Conservation (phyloP, 371 early-diverging fungal genomes). For the Syncephalis plumigaleata region DNA sequence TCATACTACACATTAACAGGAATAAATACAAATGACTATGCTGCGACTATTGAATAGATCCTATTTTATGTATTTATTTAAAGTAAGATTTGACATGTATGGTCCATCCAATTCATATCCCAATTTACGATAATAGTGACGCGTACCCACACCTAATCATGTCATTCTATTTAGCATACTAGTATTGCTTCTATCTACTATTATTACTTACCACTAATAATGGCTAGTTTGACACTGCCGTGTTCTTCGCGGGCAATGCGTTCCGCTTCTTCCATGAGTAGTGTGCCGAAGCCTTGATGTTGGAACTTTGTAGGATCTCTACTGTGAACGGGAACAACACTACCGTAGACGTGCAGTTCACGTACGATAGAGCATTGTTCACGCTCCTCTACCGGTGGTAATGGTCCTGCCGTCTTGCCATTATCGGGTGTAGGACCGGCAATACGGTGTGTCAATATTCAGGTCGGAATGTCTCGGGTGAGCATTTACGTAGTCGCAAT, state of each 20-base stretch:
- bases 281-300: conserved; percentile 98
- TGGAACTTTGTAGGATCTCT: conserved; percentile 97
- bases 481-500: conserved; percentile 92
- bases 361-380: conserved; percentile 89
- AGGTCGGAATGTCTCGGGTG: conserved; percentile 78
- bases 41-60: not conserved
- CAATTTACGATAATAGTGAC: conserved; percentile 97
- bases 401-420: not conserved
- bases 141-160: conserved; percentile 77
- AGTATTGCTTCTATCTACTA: too few relatives aligned
- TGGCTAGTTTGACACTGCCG: conserved; percentile 86
- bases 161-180: too few relatives aligned
- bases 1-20: conserved; percentile 98
- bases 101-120: conserved; percentile 98
- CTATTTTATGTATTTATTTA: too few relatives aligned
- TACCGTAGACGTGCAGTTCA: conserved; percentile 99
- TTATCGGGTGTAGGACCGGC: not conserved
- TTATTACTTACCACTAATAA: conserved; percentile 68
- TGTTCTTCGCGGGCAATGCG: conserved; percentile 98
- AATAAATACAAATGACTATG: conserved; percentile 87
- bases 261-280: conserved; percentile 99
- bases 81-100: conserved; percentile 82
- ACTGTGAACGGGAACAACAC: conserved; percentile 91
- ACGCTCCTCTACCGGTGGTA: conserved; percentile 15
- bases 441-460: conserved; percentile 35